Base-by-base conservation (phyloP, 129 eudicot genomes). In the Scalesia atractyloides region DNA sequence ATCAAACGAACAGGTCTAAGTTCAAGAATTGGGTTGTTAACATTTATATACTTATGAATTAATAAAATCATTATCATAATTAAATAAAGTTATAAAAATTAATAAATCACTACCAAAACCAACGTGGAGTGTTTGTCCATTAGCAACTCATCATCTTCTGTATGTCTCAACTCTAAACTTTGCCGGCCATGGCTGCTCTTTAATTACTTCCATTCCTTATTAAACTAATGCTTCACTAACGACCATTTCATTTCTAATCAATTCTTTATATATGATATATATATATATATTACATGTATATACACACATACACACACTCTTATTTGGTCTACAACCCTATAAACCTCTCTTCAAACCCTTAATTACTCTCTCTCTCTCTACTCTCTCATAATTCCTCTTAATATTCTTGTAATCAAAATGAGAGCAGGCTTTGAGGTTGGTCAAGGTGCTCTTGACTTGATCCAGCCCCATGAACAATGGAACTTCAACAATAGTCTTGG, bases 141-240 rank as follows among this genome's bases (percentile, higher is more conserved):
- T 81, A 43, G 83, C 77, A 51, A n/a, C 56, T 83, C 41, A 79
- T 47, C 89, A 65, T 78, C 68, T 34, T 82, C 73, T 72, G 4
- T 39, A 46, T 87, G 97, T 88, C 84, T 50, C 41, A 20, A 83
- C 86, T 79, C 84, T 56, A 74, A 54, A 81, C 83, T 80, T 83
- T 88, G 97, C 97, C 97, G 97, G 95, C 97, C 89, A 70, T 68
- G 68, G 73, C 64, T 66, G 68, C 74, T 49, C 69, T 59, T 46
- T 75, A 50, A n/a, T 41, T 64, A 63, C 72, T 19, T 63, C n/a
- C 5, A 76, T 76, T 62, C 15, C 36, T 56, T 33, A 61, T 47
- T 70, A 52, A 76, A 43, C 64, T 56, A 61, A 65, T 48, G 44
- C 19, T 69, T 64, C 33, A 44, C 48, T 49, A 34, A 8, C 30